phyloP scores from a whole-genome alignment of 768 basidiomycete genomes.

The Suillus occidentalis region DNA sequence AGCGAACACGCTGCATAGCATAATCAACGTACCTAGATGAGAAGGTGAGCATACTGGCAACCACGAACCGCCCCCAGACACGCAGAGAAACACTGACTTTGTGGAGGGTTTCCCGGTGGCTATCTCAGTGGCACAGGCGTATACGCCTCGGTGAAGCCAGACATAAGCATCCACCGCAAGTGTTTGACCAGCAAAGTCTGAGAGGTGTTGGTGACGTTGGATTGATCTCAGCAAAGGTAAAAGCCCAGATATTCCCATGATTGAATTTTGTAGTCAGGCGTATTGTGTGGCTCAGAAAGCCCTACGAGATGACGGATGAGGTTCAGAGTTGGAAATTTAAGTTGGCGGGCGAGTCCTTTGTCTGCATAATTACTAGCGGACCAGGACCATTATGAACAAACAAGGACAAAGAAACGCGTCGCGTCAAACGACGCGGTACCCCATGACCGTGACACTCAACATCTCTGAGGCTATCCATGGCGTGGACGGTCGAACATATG shows the following conservation, averaged over 20 bases:
- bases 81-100: constrained; percentile 55
- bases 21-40: constrained; percentile 87
- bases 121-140: constrained; percentile 86
- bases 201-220: constrained; percentile 73
- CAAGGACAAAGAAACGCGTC: constrained; percentile 32
- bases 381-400: constrained; percentile 18
- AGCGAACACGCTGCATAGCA: constrained; percentile 87
- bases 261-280: neutral
- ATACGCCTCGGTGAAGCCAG: constrained; percentile 88
- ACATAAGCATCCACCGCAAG: constrained; percentile 95
- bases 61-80: neutral
- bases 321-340: neutral
- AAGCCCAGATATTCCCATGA: constrained; percentile 91
- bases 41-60: neutral
- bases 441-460: constrained; percentile 1
- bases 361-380: constrained; percentile 1
- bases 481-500: neutral
- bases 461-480: neutral
- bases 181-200: constrained; percentile 80
- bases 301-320: neutral
- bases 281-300: neutral
- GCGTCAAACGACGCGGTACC: constrained; percentile 14
- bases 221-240: constrained; percentile 90
- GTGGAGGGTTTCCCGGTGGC: constrained; percentile 81
- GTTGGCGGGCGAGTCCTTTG: constrained; percentile 10